These are phyloP conservation scores for Fusarium camptoceras DNA, from an alignment of 2,329 filamentous ascomycete genomes.

Conservation along the genomic window DNA sequence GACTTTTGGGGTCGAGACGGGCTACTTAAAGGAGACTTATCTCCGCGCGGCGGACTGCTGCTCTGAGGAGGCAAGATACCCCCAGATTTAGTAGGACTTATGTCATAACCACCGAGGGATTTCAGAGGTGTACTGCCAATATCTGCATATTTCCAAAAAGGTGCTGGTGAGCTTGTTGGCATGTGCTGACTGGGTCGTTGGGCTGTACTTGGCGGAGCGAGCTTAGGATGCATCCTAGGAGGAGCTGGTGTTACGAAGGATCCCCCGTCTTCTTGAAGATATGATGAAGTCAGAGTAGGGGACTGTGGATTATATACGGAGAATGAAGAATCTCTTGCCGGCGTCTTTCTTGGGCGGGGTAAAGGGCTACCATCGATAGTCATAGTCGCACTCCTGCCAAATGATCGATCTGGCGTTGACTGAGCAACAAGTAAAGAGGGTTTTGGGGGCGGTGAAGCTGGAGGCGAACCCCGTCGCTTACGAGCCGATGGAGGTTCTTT, in stretches of 20 bases:
- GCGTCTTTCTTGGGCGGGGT: conserved; percentile 66
- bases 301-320: conserved; percentile 67
- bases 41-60: conserved; percentile 66
- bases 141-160: conserved; percentile 89
- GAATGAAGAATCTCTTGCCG: conserved; percentile 58
- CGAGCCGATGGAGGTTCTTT: conserved; percentile 64
- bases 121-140: conserved; percentile 78
- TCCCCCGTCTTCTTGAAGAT: conserved; percentile 66
- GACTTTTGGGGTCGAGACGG: conserved; percentile 59
- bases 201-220: conserved; percentile 83
- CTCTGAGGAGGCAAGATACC: conserved; percentile 61
- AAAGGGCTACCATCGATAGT: conserved; percentile 71
- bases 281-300: conserved; percentile 71
- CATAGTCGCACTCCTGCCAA: conserved; percentile 53
- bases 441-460: conserved; percentile 66
- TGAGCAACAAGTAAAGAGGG: conserved; percentile 63
- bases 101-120: conserved; percentile 61
- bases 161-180: conserved; percentile 85
- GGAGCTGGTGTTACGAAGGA: conserved; percentile 80
- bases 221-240: conserved; percentile 76
- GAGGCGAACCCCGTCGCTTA: conserved; percentile 68
- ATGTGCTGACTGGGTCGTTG: conserved; percentile 87
- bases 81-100: conserved; percentile 67
- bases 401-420: conserved; percentile 64
- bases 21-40: conserved; percentile 65